phyloP scores from a whole-genome alignment of 1,139 yeast species.

The Geotrichum cucujoidarum region DNA sequence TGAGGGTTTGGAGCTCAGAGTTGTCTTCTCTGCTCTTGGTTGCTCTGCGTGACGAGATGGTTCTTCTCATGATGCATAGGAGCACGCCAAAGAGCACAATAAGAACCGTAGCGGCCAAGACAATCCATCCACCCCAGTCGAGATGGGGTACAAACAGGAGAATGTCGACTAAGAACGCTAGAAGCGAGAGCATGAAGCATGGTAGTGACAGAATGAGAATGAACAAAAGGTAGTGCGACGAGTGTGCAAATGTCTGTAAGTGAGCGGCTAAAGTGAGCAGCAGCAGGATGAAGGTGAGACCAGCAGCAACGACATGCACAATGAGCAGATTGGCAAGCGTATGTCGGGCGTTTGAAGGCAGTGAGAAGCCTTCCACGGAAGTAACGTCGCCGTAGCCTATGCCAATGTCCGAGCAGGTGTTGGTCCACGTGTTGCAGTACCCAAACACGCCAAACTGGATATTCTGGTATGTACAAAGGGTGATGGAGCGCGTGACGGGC shows the following conservation, averaged over 20 bases:
- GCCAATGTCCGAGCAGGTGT: conserved; percentile 47
- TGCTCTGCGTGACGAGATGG: conserved; percentile 46
- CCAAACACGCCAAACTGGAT: conserved; percentile 84
- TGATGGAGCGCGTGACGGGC: conserved; percentile 52
- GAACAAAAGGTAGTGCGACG: conserved; percentile 38
- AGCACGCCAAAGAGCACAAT: conserved; percentile 41
- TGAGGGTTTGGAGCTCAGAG: conserved; percentile 27
- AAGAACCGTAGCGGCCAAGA: conserved; percentile 44
- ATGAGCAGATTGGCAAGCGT: conserved; percentile 67
- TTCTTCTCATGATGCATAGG: conserved; percentile 49
- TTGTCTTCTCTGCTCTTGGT: conserved; percentile 32
- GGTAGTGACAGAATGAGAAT: conserved; percentile 44
- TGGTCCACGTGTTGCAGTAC: conserved; percentile 47
- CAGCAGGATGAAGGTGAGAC: conserved; percentile 56
- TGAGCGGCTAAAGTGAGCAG: conserved; percentile 40
- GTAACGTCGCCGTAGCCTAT: conserved; percentile 46
- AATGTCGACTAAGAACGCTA: conserved; percentile 53
- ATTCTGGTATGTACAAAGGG: conserved; percentile 48
- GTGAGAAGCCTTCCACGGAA: conserved; percentile 42
- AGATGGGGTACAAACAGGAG: conserved; percentile 49
- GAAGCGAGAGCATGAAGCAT: conserved; percentile 45
- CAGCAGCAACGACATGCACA: conserved; percentile 78
- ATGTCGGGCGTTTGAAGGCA: conserved; percentile 56
- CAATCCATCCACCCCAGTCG: conserved; percentile 53
- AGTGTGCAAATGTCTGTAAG: conserved; percentile 37